Evolutionary conservation across 2,329 filamentous ascomycete genomes (phyloP), one percentile per base, ranked within the genome.

Genomic region (Calonectria pseudoturangicola): DNA sequence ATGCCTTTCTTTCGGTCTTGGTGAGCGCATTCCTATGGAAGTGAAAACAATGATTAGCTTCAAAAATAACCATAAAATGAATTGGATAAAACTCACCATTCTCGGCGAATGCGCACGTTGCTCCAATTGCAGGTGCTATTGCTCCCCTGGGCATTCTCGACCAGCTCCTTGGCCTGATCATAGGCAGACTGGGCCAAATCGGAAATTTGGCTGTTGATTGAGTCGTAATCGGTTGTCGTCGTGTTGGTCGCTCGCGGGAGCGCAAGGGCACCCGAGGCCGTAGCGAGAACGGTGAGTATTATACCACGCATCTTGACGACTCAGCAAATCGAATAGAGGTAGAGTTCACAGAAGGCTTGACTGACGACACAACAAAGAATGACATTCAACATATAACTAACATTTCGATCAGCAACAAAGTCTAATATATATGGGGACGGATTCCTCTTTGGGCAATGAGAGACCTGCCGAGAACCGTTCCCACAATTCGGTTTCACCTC

Each of bases 1-100:
- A 89, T 8, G 80, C 80, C 71, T 79, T 77, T 64, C 75, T 80
- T 18, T 82, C 73, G 0, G 54, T 67, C 41, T 76, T 77, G 12
- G 80, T 77, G 13, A 82, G 62, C 7, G 77, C 66, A 41, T 71
- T 75, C 80, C 80, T 82, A 50, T 28, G 41, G 7, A n/a, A 9
- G 0, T 6, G 6, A 21, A 47, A 21, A 4, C 6, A 21, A 47
- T 47, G 4, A n/a, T 47, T 47, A 47, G 43, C 43, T 21, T 47
- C 4, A 47, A 7, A 6, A 47, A 21, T n/a, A 3, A 21, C 43
- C 9, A 21, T 0, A 7, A 47, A 21, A 47, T 8, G 7, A 21
- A 3, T n/a, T 21, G 6, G 18, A 5, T n/a, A n/a, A n/a, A 8
- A 12, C 18, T 47, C 18, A 47, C 43, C 43, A 47, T 47, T 47